Evolutionary conservation across 768 basidiomycete species (phyloP).

Genomic region (Lactarius evosmus): DNA sequence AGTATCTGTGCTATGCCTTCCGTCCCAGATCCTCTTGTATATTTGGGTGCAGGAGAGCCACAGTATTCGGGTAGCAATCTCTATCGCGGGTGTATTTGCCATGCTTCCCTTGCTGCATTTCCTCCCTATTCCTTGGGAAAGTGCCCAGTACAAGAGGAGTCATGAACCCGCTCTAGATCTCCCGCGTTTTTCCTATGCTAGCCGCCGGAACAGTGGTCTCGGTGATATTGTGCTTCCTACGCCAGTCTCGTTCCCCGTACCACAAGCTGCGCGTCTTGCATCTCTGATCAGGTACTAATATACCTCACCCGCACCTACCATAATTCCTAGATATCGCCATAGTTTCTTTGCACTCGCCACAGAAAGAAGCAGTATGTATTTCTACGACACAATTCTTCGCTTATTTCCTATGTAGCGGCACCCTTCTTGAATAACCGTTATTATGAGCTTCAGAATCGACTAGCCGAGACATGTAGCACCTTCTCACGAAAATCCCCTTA

Average conservation of each 20-base stretch:
- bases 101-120: slow-evolving; percentile 24
- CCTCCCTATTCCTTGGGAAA: slow-evolving; percentile 3
- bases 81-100: slow-evolving; percentile 10
- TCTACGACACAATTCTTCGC: background rate
- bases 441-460: too few species aligned
- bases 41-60: slow-evolving; percentile 18
- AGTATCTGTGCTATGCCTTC: slow-evolving; percentile 18
- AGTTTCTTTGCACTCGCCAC: background rate
- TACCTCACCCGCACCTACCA: background rate
- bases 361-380: background rate
- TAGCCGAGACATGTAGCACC: too few species aligned
- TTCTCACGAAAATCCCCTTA: too few species aligned
- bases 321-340: background rate
- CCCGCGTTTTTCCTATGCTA: background rate
- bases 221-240: background rate
- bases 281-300: background rate
- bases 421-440: too few species aligned
- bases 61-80: background rate
- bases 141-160: background rate
- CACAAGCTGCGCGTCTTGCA: background rate
- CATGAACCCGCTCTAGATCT: background rate
- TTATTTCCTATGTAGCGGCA: slow-evolving; percentile 1
- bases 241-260: background rate
- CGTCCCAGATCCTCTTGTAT: slow-evolving; percentile 19
- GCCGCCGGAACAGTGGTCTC: background rate